These are phyloP conservation scores for Vinca minor DNA, from an alignment of 257 asterid genomes.

Conservation along the genomic window DNA sequence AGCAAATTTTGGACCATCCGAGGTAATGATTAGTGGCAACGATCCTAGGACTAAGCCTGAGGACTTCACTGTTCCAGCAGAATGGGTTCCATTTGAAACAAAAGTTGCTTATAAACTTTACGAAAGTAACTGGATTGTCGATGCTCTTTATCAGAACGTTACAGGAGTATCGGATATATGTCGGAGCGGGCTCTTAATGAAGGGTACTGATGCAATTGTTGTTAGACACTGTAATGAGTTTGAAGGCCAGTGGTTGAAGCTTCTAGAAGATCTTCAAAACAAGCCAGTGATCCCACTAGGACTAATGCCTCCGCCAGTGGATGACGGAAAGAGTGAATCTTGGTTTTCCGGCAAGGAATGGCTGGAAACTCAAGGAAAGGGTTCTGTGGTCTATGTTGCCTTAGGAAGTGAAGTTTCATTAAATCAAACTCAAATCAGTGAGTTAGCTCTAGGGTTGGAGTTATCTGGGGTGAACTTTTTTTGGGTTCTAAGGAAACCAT, in stretches of 20 bases:
- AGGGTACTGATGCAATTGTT: slow-evolving; percentile 8
- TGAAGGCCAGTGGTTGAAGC: slow-evolving; percentile 26
- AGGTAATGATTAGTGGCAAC: background rate
- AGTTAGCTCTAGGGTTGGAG: slow-evolving; percentile 28
- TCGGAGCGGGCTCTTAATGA: background rate
- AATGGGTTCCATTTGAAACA: slow-evolving; percentile 25
- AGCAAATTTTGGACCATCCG: slow-evolving; percentile 3
- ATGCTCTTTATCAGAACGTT: background rate
- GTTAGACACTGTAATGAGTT: slow-evolving; percentile 14
- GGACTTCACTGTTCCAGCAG: slow-evolving; percentile 19
- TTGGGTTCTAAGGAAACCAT: slow-evolving; percentile 24
- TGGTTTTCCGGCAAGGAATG: slow-evolving; percentile 17
- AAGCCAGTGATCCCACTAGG: slow-evolving; percentile 17
- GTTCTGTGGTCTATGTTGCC: slow-evolving; percentile 22
- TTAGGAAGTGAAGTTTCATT: slow-evolving; percentile 25
- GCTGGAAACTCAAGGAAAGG: slow-evolving; percentile 18
- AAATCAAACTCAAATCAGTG: slow-evolving; percentile 19
- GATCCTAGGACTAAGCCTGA: slow-evolving; percentile 13
- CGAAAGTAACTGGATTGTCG: slow-evolving; percentile 10
- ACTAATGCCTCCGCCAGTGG: slow-evolving; percentile 15
- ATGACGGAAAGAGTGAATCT: background rate
- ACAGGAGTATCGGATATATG: background rate
- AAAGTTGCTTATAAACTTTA: slow-evolving; percentile 15
- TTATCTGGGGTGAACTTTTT: slow-evolving; percentile 22
- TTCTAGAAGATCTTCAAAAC: slow-evolving; percentile 18